Base-by-base conservation (phyloP, 768 basidiomycete genomes). In the Fibroporia radiculosa region DNA sequence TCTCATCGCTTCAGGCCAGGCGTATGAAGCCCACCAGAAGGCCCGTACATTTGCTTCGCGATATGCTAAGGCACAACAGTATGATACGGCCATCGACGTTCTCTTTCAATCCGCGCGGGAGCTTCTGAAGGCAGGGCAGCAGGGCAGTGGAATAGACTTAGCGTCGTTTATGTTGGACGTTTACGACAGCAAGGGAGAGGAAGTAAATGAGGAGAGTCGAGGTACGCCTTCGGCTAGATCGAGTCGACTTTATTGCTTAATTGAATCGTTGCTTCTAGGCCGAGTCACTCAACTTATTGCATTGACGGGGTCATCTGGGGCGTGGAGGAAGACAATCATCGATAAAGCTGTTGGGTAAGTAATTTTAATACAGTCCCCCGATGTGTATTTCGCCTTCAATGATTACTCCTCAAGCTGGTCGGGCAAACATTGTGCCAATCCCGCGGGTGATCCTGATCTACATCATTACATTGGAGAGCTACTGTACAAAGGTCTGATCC, bases 21-120 rank as follows among this genome's bases (percentile, higher is more conserved):
- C 74, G 12, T 96, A 96, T 62, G 90, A 93, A 49, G 93, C 93
- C 0, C 95, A 97, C 56, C 93, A 97, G 64, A 97, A 97, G 66
- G 91, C 93, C 8, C 79, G 95, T 22, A 97, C 93, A 14, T 96
- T 95, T 52, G 91, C 91, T 4, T 82, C 93, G 3, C 76, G 93
- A 55, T 90, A 90, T 61, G 70, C 73, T 40, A 91, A 92, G 68
- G 77, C 87, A 3, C 71, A 70, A 2, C 84, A 93, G 53, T 82
- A 84, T 58, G 82, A 84, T 57, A 82, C 82, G 12, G 93, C 96
- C 14, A 86, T 92, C 63, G 85, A 93, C 62, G 86, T 98, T 4
- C 78, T 97, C 40, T 97, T 96, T 65, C 86, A 92, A 57, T 84
- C 82, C 34, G 83, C 92, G 1, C 74, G 85, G 41, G 90, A 92